Evolutionary conservation across 2,329 filamentous ascomycete genomes (phyloP), one percentile per base, ranked within the genome.

Genomic region (Ceratocystis cubensis): DNA sequence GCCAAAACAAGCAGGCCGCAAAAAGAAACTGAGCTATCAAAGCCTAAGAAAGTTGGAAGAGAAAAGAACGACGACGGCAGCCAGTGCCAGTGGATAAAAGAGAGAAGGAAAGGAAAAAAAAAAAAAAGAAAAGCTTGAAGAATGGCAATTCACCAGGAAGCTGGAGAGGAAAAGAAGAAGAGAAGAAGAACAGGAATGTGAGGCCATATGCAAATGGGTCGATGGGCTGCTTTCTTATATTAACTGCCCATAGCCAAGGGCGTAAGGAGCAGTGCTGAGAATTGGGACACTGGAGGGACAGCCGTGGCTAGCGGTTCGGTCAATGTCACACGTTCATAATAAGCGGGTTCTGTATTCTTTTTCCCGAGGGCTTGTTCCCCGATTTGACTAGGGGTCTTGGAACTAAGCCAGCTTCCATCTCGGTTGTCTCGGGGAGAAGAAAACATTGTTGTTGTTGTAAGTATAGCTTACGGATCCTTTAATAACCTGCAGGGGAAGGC

Each of bases 1-100:
- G 37, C 37, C 37, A 33, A 50, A 13, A 28, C 53, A 33, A 37
- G 37, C 37, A 41, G 37, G 37, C 10, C 3, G 37, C 17, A 59
- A 59, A 30, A 59, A 37, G 28, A 37, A 59, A 15, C 13, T 17
- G 17, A 10, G 33, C 56, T 59, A 59, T 59, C 25, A 33, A 59
- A 59, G 56, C 56, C 28, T 59, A 8, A 17, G 56, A 59, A 37
- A 59, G 30, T 59, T 20, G 25, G 28, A 30, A 63, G 20, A 61
- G 61, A 63, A 63, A 66, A 61, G 65, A 66, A 66, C 56, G 65
- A 64, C 48, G 20, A 28, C 17, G 56, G 61, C 65, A 66, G 48
- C 65, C 65, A 57, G 65, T 66, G 65, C 65, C 61, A 64, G 50
- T 59, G 41, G 65, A 50, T 57, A 63, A 56, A 53, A 61, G 48